Percentiles rank a stretch among this genome's conserved stretches.
phyloP scores from a whole-genome alignment of 805 yeast species.

The Brettanomyces anomalus region DNA sequence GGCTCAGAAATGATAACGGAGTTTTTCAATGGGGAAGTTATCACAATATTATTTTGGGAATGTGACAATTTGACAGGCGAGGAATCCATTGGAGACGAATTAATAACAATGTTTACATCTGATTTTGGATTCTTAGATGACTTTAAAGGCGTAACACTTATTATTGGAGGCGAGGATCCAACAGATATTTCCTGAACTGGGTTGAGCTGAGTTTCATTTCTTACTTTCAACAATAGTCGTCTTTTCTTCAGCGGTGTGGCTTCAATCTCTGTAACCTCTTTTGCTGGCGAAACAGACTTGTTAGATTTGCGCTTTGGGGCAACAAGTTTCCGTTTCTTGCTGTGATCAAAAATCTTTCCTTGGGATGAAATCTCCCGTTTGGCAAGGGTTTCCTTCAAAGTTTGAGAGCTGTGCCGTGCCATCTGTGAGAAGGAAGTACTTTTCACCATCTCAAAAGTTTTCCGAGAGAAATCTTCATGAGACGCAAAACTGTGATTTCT shows the following conservation, averaged over 20 bases:
- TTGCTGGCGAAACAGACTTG: neutral
- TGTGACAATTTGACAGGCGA: constrained; percentile 3
- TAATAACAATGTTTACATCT: constrained; percentile 8
- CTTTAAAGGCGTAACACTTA: neutral
- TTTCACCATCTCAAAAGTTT: constrained; percentile 26
- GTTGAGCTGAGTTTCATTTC: too few species aligned
- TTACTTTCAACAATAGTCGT: neutral
- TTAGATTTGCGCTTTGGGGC: constrained; percentile 1
- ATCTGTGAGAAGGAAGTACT: constrained; percentile 14
- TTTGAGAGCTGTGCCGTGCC: neutral
- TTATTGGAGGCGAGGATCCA: neutral
- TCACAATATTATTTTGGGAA: constrained; percentile 1
- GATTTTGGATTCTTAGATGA: neutral
- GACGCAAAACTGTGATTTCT: constrained; percentile 17
- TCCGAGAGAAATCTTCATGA: constrained; percentile 17
- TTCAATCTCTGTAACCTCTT: constrained; percentile 15
- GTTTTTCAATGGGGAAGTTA: neutral
- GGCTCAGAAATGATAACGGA: too few species aligned
- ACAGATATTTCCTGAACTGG: neutral
- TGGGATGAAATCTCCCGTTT: neutral
- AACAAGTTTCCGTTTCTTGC: constrained; percentile 11
- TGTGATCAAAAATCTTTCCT: constrained; percentile 12
- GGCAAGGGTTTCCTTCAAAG: constrained; percentile 4
- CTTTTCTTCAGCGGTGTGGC: constrained; percentile 22
- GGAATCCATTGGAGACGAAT: constrained; percentile 16